Base-by-base conservation (phyloP, 768 basidiomycete species). In the Termitomyces sp. region DNA sequence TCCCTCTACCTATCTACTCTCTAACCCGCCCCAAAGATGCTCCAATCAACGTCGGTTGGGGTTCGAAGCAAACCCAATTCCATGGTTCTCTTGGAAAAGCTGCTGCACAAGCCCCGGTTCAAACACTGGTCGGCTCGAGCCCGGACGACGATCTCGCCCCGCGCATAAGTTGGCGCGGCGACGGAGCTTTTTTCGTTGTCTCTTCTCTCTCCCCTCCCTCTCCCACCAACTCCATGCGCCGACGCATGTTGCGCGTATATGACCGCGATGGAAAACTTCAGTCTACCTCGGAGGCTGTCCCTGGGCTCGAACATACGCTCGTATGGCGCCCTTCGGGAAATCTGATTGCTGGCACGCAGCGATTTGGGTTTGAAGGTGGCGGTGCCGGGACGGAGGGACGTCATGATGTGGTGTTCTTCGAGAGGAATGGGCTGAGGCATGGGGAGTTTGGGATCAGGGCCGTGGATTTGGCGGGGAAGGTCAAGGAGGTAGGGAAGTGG, bases 41-140 rank as follows among this genome's bases (percentile, higher is more conserved):
- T 25, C 92, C 91, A 2, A 93, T 98, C 65, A 92, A 95, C 64
- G 93, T 98, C 58, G 97, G 97, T 16, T 99, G 97, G 97, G 97
- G 97, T 40, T 90, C 91, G 2, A 96, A 95, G 66, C 82, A 90
- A 68, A 98, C 97, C 0, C 97, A 99, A 66, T 99, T 99, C 68
- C 95, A 98, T 63, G 97, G 97, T 10, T 96, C 95, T 0, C 76
- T 93, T 4, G 96, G 97, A 17, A 98, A 98, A 69, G 74, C 82
- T 2, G 89, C 90, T 23, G 91, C 92, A 0, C 81, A 84, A 60
- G 77, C 81, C 27, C 73, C 80, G 5, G 60, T 72, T 16, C 63
- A 72, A 35, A 66, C 71, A 4, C 66, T 63, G 32, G 73, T 82
- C 19, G 80, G 81, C 21, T 73, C 77, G 8, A 86, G 84, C 61